Evolutionary conservation across 2,329 filamentous ascomycete genomes (phyloP), one percentile per base, ranked within the genome.

Genomic region (Trichoderma lentiforme): DNA sequence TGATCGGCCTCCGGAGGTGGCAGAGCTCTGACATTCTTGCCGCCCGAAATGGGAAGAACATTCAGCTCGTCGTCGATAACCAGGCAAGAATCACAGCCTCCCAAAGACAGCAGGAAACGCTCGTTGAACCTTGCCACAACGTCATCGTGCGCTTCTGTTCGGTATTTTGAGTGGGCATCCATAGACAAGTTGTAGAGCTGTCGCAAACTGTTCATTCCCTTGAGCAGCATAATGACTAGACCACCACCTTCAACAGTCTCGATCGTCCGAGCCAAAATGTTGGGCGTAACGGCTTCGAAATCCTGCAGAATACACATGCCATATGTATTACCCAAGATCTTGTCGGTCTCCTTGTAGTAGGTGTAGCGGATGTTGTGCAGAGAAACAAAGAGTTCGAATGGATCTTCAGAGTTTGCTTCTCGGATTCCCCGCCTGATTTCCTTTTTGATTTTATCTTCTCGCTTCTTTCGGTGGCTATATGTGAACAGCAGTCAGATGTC

Each of bases 301-400:
- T 99, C 96, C 82, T 99, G 96, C 76, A 99, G 84, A 75, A 99
- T 97, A 81, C 94, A 98, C 93, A 98, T 98, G 80, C 95, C 95
- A 80, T 96, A 99, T 57, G 96, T 99, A 82, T 98, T 97, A 81
- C 96, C 96, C 71, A 98, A 84, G 79, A 99, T 98, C 86, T 98
- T 98, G 79, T 99, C 96, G 32, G 96, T 98, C 85, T 99, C 96
- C 84, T 99, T 99, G 86, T 99, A 99, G 87, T 97, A 99, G 72
- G 96, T 94, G 88, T 99, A 99, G 82, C 96, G 93, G 81, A 99
- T 97, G 82, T 98, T 94, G 84, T 98, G 93, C 71, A 97, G 90
- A 72, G 94, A 96, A 77, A 98, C 92, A 83, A 98, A 99, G 70
- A 98, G 89, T 84, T 99, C 96, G 85, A 99, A 99, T 0, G 96